Evolutionary conservation across 805 yeast genomes (phyloP).

Genomic region (Limtongia smithiae): DNA sequence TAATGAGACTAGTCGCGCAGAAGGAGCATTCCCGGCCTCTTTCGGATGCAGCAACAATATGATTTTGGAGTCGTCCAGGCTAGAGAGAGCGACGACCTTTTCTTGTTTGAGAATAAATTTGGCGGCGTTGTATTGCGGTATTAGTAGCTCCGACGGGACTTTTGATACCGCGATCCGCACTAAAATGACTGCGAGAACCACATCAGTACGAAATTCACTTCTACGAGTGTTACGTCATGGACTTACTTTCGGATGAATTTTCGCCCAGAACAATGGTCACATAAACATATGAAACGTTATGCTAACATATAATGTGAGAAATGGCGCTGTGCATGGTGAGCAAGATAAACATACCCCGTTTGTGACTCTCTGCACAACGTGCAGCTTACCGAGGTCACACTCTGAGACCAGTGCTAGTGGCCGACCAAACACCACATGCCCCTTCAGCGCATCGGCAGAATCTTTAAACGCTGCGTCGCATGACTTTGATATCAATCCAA

Average conservation of each 20-base stretch:
- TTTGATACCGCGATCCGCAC: slow-evolving; percentile 8
- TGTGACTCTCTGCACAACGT: slow-evolving; percentile 2
- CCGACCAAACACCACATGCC: slow-evolving; percentile 19
- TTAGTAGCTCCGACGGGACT: slow-evolving; percentile 3
- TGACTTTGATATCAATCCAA: neutral
- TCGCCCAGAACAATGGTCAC: neutral
- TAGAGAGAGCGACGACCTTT: slow-evolving; percentile 6
- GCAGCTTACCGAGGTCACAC: neutral
- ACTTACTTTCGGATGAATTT: neutral
- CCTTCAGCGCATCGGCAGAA: slow-evolving; percentile 23
- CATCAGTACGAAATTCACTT: too few species aligned
- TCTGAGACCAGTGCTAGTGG: slow-evolving; percentile 6
- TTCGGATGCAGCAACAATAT: slow-evolving; percentile 16
- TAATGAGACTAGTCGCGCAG: neutral
- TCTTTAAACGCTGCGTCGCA: slow-evolving; percentile 14
- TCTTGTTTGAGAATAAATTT: neutral
- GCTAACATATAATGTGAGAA: neutral
- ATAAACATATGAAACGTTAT: neutral
- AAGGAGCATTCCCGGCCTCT: neutral
- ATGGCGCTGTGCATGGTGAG: too few species aligned
- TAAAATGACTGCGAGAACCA: slow-evolving; percentile 6
- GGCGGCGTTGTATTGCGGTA: slow-evolving; percentile 1
- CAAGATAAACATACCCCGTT: neutral
- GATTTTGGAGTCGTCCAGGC: slow-evolving; percentile 20
- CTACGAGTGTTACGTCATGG: neutral